phyloP scores from a whole-genome alignment of 495 filamentous ascomycete genomes.

The Thozetella sp. region DNA sequence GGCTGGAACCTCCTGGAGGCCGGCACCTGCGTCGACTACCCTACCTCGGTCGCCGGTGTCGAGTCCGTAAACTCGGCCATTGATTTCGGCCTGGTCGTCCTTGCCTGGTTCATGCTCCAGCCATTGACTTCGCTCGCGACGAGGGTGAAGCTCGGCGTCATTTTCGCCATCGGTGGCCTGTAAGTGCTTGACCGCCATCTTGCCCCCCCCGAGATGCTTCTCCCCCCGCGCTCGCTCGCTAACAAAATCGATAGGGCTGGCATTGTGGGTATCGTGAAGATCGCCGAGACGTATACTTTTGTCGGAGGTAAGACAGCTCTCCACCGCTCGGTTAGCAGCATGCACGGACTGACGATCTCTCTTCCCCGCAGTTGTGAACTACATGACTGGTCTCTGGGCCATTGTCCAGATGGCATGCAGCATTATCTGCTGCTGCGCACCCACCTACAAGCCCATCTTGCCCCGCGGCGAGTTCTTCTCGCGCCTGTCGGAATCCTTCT shows the following conservation, averaged over 20 bases:
- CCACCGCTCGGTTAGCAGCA: not conserved
- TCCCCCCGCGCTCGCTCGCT: not conserved
- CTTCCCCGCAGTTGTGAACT: not conserved
- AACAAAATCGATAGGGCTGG: slow-evolving; percentile 5
- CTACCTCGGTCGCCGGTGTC: not conserved
- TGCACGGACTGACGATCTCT: not conserved
- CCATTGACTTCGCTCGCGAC: slow-evolving; percentile 3
- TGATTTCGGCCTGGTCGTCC: slow-evolving; percentile 9
- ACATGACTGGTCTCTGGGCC: slow-evolving; percentile 5
- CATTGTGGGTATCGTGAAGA: slow-evolving; percentile 9
- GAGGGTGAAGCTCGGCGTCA: slow-evolving; percentile 6
- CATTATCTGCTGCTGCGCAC: slow-evolving; percentile 13
- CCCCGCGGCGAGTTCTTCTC: not conserved
- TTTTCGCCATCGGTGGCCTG: slow-evolving; percentile 11
- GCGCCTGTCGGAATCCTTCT: not conserved
- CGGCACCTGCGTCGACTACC: not conserved
- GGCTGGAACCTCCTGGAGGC: not conserved
- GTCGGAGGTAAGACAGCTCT: slow-evolving; percentile 4
- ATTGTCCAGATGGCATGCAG: slow-evolving; percentile 11
- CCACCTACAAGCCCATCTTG: slow-evolving; percentile 5
- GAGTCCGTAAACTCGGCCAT: slow-evolving; percentile 9
- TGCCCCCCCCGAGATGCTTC: not conserved
- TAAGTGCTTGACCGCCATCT: slow-evolving; percentile 2
- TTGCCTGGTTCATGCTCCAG: slow-evolving; percentile 7
- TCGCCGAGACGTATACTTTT: slow-evolving; percentile 4